Evolutionary conservation across 2,329 filamentous ascomycete genomes (phyloP).

Genomic region (Bipolaris bicolor): DNA sequence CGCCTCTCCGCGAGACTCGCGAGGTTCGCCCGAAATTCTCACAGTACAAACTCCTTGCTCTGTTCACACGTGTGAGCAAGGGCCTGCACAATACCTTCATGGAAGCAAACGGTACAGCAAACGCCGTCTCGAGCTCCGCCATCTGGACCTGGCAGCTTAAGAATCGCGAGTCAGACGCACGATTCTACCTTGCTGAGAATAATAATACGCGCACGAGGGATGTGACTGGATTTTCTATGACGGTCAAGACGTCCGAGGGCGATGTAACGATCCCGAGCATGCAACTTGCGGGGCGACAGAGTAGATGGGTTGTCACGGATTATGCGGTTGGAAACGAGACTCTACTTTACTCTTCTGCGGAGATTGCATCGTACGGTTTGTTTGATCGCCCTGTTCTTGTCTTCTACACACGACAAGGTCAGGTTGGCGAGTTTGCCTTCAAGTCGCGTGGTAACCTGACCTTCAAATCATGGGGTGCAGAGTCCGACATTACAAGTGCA

Average conservation of each 20-base stretch:
- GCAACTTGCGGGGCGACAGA: constrained; percentile 59
- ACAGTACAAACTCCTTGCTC: constrained; percentile 61
- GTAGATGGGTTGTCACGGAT: constrained; percentile 62
- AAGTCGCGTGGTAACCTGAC: constrained; percentile 49
- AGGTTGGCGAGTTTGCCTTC: constrained; percentile 59
- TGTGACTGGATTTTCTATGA: constrained; percentile 56
- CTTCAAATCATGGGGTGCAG: constrained; percentile 51
- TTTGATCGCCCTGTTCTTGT: constrained; percentile 58
- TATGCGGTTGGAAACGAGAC: constrained; percentile 57
- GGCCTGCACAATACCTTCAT: constrained; percentile 61
- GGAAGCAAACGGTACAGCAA: constrained; percentile 61
- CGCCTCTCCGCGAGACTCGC: constrained; percentile 61
- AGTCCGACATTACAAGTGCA: constrained; percentile 45
- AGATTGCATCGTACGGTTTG: constrained; percentile 57
- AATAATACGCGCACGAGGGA: constrained; percentile 53
- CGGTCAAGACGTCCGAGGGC: constrained; percentile 57
- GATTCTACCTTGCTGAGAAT: constrained; percentile 60
- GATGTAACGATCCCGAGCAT: constrained; percentile 53
- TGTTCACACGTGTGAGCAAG: constrained; percentile 60
- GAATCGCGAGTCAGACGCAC: constrained; percentile 57
- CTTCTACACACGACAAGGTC: constrained; percentile 58
- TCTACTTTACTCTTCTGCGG: constrained; percentile 59
- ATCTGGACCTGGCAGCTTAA: constrained; percentile 61
- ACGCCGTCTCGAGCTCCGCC: constrained; percentile 47
- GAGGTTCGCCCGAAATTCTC: constrained; percentile 60